Percentiles rank a stretch among this genome's conserved stretches.
These are phyloP conservation scores for Straminergon stramineum DNA, from an alignment of 225 moss, liverwort and hornwort species.

Conservation along the genomic window DNA sequence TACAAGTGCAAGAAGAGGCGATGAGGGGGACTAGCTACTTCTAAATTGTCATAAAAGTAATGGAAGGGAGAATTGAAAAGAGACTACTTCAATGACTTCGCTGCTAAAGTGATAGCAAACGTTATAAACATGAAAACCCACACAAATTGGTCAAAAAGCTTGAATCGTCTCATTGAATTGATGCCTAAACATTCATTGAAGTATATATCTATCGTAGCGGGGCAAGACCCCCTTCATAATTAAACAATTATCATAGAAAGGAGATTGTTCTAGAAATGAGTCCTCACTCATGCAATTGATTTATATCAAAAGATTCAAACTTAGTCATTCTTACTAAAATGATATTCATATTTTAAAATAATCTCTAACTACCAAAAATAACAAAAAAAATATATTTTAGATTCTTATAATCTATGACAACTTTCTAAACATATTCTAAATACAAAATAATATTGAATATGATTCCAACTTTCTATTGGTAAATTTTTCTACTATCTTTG, in stretches of 20 bases:
- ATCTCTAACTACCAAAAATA: too few species aligned
- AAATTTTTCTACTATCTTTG: neutral
- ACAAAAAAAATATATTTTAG: neutral
- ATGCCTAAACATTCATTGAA: neutral
- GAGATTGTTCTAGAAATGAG: too few species aligned
- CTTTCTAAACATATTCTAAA: neutral
- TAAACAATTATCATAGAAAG: accelerated
- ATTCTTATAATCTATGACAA: neutral
- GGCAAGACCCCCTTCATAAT: neutral
- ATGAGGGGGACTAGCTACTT: neutral
- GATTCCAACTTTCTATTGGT: too few species aligned
- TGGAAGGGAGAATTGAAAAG: neutral
- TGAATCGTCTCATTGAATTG: neutral
- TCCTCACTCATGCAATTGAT: neutral
- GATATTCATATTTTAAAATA: neutral
- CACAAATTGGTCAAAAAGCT: neutral
- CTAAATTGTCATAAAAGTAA: neutral
- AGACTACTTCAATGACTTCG: neutral
- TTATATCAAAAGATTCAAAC: neutral
- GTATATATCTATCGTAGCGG: accelerated
- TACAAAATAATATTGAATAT: too few species aligned
- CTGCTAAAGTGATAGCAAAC: neutral
- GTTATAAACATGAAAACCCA: neutral
- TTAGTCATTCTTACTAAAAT: too few species aligned
- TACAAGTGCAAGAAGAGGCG: neutral